These are phyloP conservation scores for Globisporangium irregulare DNA, from an alignment of 352 stramenopile species.

Conservation along the genomic window DNA sequence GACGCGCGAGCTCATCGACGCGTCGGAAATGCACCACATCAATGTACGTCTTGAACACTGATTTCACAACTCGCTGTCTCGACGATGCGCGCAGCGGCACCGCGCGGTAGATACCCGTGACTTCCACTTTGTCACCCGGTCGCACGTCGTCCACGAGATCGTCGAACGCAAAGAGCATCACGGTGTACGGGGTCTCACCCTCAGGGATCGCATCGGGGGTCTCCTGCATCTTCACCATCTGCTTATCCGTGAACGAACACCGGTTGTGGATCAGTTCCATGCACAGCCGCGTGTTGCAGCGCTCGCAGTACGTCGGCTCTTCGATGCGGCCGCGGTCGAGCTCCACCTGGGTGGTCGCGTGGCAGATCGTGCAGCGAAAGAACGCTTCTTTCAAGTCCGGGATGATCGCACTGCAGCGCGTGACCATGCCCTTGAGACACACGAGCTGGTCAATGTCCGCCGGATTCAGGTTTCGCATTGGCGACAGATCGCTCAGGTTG, in stretches of 20 bases:
- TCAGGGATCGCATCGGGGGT: slow-evolving; percentile 97
- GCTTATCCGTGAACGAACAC: slow-evolving; percentile 98
- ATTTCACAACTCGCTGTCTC: slow-evolving; percentile 93
- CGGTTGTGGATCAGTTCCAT: slow-evolving; percentile 98
- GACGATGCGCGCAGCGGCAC: slow-evolving; percentile 93
- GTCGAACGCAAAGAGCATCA: slow-evolving; percentile 98
- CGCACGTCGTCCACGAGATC: slow-evolving; percentile 97
- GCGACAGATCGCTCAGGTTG: slow-evolving; percentile 92
- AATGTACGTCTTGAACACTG: slow-evolving; percentile 98
- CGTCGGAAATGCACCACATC: slow-evolving; percentile 98
- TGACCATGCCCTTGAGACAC: slow-evolving; percentile 97
- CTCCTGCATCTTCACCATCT: slow-evolving; percentile 98
- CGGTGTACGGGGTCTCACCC: slow-evolving; percentile 97
- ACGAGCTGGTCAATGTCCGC: slow-evolving; percentile 97
- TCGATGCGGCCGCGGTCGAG: slow-evolving; percentile 96
- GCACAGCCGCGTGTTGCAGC: slow-evolving; percentile 89
- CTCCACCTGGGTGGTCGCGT: slow-evolving; percentile 85
- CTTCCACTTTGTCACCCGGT: slow-evolving; percentile 94
- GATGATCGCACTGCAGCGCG: slow-evolving; percentile 94
- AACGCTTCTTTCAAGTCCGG: slow-evolving; percentile 98
- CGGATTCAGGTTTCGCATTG: slow-evolving; percentile 96
- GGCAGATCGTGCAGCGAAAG: slow-evolving; percentile 95
- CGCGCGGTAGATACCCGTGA: slow-evolving; percentile 97
- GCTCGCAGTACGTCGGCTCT: slow-evolving; percentile 89
- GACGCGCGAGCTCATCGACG: slow-evolving; percentile 77